Evolutionary conservation across 129 eudicot genomes (phyloP).

Genomic region (Glebionis coronaria): DNA sequence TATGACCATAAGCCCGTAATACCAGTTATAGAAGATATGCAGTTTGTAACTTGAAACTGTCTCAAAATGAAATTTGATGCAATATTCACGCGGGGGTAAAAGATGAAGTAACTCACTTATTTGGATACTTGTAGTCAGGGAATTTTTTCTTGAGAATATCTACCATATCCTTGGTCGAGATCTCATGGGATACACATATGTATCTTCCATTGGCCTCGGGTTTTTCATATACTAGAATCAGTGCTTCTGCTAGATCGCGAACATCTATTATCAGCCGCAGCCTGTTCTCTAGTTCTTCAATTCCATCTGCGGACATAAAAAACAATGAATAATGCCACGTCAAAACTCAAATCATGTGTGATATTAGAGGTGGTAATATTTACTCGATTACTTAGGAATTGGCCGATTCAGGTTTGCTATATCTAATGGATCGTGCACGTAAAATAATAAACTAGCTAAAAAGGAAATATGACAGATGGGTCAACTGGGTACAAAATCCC

Average conservation of each 20-base stretch:
- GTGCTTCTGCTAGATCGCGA: conserved; percentile 75
- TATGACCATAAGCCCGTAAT: neutral
- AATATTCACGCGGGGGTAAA: neutral
- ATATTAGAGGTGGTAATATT: no score
- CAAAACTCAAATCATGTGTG: neutral
- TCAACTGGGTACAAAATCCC: no score
- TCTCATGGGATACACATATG: conserved; percentile 51
- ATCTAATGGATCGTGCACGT: no score
- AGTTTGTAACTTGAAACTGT: neutral
- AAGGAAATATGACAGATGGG: no score
- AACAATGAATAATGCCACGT: neutral
- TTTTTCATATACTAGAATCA: conserved; percentile 53
- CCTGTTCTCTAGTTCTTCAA: conserved; percentile 53
- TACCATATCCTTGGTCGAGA: conserved; percentile 44
- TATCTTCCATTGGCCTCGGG: conserved; percentile 88
- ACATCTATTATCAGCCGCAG: conserved; percentile 61
- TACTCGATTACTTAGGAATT: no score
- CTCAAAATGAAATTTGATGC: neutral
- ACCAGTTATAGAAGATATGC: no score
- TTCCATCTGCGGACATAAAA: conserved; percentile 48
- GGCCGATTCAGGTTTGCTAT: no score
- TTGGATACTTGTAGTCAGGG: conserved; percentile 65
- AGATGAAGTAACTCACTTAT: conserved; percentile 39
- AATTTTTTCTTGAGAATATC: conserved; percentile 49
- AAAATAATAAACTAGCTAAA: no score